A percentile compares a stretch with the other conserved stretches of the same genome.
Conservation (phyloP, 2,329 filamentous ascomycete genomes). For the Botrytis medusae region DNA sequence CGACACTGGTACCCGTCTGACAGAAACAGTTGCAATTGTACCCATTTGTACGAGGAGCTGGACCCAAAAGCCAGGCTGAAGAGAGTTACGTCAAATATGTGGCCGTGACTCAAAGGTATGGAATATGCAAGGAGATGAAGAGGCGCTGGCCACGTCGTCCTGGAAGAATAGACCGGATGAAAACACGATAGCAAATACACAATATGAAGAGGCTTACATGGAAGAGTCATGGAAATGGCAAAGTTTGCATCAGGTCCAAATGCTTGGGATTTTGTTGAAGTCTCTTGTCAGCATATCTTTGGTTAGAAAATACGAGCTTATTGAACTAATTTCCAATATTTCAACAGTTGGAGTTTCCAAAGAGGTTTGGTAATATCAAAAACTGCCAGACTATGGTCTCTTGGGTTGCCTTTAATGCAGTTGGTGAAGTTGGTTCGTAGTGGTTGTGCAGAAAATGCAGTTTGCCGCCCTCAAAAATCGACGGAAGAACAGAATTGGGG, state of each 20-base stretch:
- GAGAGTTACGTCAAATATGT: slow-evolving; percentile 8
- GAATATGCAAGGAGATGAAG: slow-evolving; percentile 12
- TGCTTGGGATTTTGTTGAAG: background rate
- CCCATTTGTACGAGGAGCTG: background rate
- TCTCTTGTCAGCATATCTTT: slow-evolving; percentile 13
- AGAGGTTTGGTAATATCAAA: slow-evolving; percentile 2
- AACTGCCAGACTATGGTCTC: background rate
- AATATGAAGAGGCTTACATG: background rate
- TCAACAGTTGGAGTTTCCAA: slow-evolving; percentile 6
- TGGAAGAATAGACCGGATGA: background rate
- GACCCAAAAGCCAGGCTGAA: background rate
- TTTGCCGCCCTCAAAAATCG: background rate
- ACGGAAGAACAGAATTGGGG: background rate
- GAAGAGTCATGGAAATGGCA: background rate
- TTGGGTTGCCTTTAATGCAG: slow-evolving; percentile 1
- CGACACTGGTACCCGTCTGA: background rate
- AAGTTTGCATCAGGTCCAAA: background rate
- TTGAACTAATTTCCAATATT: background rate
- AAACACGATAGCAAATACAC: background rate
- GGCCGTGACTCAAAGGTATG: background rate
- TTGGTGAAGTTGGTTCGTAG: background rate
- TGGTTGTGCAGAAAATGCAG: background rate
- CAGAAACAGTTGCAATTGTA: background rate
- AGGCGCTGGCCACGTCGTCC: slow-evolving; percentile 18
- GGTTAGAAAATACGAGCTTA: slow-evolving; percentile 9